Percentiles rank a stretch among this genome's conserved stretches.
phyloP scores from a whole-genome alignment of 1,284 basidiomycete species.

The Ustilago lituana region DNA sequence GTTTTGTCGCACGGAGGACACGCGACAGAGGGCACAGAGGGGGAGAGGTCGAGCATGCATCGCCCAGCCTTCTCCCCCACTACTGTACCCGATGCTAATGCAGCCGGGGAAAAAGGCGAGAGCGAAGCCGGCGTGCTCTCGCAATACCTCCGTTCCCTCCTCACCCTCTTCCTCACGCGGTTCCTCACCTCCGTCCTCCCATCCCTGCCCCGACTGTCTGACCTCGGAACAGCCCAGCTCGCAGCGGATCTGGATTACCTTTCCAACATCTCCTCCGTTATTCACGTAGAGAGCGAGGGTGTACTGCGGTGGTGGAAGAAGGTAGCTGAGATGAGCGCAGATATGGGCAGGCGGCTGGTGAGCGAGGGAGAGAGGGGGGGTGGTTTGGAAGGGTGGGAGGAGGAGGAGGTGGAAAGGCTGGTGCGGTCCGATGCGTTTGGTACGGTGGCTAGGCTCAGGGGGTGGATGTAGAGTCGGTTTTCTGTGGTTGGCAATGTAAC shows the following conservation, averaged over 20 bases:
- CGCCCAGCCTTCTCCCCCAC: constrained; percentile 37
- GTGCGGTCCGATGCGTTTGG: constrained; percentile 28
- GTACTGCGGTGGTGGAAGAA: constrained; percentile 33
- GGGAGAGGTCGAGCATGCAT: constrained; percentile 34
- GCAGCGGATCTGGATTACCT: constrained; percentile 87
- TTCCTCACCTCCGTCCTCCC: constrained; percentile 38
- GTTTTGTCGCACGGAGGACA: constrained; percentile 8
- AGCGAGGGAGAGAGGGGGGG: neutral
- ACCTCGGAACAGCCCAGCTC: constrained; percentile 82
- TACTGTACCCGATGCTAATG: too few species aligned
- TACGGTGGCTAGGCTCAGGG: constrained; percentile 23
- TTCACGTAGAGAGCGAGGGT: constrained; percentile 65
- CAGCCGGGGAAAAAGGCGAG: constrained; percentile 48
- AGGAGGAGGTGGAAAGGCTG: constrained; percentile 7
- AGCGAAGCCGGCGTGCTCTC: constrained; percentile 73
- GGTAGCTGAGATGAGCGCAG: constrained; percentile 16
- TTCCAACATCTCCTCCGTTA: constrained; percentile 87
- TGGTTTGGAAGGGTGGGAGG: constrained; percentile 10
- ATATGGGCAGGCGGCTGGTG: constrained; percentile 13
- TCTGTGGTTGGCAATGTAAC: too few species aligned
- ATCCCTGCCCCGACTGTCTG: constrained; percentile 73
- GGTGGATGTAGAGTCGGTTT: constrained; percentile 18
- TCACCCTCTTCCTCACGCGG: constrained; percentile 75
- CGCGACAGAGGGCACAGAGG: constrained; percentile 8
- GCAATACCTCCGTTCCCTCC: constrained; percentile 77